Percentiles rank a stretch among this genome's conserved stretches.
Evolutionary conservation across 805 yeast genomes (phyloP).

Genomic region (Torulaspora delbrueckii): DNA sequence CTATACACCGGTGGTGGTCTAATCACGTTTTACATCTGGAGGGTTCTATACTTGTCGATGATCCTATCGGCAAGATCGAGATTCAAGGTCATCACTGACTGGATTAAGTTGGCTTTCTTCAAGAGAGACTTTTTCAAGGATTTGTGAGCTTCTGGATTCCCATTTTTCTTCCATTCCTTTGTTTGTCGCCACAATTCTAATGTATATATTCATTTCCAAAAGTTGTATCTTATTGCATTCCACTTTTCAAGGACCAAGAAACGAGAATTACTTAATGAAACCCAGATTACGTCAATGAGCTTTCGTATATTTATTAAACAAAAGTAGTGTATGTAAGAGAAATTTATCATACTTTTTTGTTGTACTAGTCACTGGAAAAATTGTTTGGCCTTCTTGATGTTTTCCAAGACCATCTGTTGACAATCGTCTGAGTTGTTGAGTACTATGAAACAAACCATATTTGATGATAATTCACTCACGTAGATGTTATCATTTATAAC

Average conservation of each 20-base stretch:
- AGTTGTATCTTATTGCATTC: slow-evolving; percentile 6
- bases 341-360: neutral
- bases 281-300: neutral
- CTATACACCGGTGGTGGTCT: slow-evolving; percentile 83
- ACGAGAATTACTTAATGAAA: neutral
- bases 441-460: slow-evolving; percentile 58
- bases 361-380: slow-evolving; percentile 40
- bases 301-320: slow-evolving; percentile 1
- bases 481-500: slow-evolving; percentile 56
- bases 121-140: slow-evolving; percentile 93
- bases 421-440: slow-evolving; percentile 41
- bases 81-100: slow-evolving; percentile 77
- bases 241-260: neutral
- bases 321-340: neutral
- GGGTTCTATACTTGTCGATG: slow-evolving; percentile 86
- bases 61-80: slow-evolving; percentile 82
- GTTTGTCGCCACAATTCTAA: slow-evolving; percentile 6
- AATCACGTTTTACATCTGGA: slow-evolving; percentile 87
- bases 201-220: slow-evolving; percentile 11
- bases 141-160: slow-evolving; percentile 35
- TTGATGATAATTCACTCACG: slow-evolving; percentile 54
- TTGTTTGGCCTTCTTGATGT: slow-evolving; percentile 51
- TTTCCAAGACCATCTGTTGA: slow-evolving; percentile 45
- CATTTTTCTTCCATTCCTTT: slow-evolving; percentile 3
- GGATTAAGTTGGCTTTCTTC: slow-evolving; percentile 81